Evolutionary conservation across 345 rosid species (phyloP).

Genomic region (Trapa incisa): DNA sequence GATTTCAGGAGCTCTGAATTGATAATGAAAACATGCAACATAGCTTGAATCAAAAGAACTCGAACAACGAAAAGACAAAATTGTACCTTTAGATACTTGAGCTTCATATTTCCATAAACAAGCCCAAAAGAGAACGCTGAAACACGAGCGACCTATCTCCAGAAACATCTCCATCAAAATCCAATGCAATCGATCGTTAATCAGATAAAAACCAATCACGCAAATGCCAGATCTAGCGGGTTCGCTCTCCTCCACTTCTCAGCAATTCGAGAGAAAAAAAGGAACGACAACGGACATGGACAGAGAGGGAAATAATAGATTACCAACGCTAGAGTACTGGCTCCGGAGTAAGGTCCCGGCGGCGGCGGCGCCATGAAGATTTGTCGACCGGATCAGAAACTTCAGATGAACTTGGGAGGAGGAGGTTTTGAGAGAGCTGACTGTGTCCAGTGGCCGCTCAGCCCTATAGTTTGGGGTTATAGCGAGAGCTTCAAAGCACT

Average conservation of each 20-base stretch:
- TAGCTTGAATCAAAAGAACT: not conserved
- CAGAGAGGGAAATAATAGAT: not conserved
- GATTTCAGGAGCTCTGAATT: not conserved
- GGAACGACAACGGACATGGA: not conserved
- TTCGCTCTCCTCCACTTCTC: not conserved
- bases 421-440: not conserved
- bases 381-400: not conserved
- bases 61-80: not conserved
- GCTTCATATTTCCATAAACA: slow-evolving; percentile 57
- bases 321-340: slow-evolving; percentile 73
- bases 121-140: slow-evolving; percentile 55
- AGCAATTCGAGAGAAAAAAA: not conserved
- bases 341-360: slow-evolving; percentile 75
- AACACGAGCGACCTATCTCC: slow-evolving; percentile 51
- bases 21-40: not conserved
- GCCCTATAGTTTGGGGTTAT: slow-evolving; percentile 5
- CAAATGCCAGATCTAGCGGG: slow-evolving; percentile 3
- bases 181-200: not conserved
- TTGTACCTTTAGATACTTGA: slow-evolving; percentile 53
- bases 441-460: not conserved
- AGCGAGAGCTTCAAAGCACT: not conserved
- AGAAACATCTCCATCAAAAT: not conserved
- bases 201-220: not conserved
- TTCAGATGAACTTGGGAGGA: not conserved
- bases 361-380: slow-evolving; percentile 32